Base-by-base conservation (phyloP, 2,329 filamentous ascomycete species). In the Didymella exigua region DNA sequence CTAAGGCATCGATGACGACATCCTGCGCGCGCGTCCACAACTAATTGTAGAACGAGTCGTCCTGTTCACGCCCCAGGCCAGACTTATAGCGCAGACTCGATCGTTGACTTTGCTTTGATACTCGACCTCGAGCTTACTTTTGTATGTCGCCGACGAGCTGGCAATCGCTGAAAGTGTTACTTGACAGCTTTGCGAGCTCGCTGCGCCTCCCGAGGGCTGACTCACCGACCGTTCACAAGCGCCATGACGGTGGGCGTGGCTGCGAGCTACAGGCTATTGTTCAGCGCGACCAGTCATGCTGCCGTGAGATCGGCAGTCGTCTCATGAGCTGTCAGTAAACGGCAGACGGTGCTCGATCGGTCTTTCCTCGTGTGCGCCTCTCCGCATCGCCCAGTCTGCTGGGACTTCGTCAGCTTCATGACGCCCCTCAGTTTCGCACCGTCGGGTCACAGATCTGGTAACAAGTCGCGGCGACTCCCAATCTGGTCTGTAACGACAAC, bases 311-410 rank as follows among this genome's bases (percentile, higher is more conserved):
- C 40, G 27, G 52, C 34, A 46, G 27, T 46, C 26, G 33, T n/a
- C 53, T 59, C 47, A 30, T 59, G 49, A 53, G 48, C 60, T 67
- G 61, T 65, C 61, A 65, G 52, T 54, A 49, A 63, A 65, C 60
- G 61, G 57, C 49, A 61, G 44, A 37, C 44, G 19, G 44, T 45
- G 56, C 60, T 62, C 55, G 58, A 56, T 33, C 49, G 58, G 56
- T 33, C 49, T 54, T 58, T 60, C 51, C 38, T 63, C 58, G 56
- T n/a, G n/a, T n/a, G n/a, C 54, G 40, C 41, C 60, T 67, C 69
- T 72, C 68, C 65, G 57, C 69, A 62, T 53, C 58, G 53, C 66
- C 69, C 68, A 63, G 36, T 54, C 54, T 52, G 52, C 58, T 61
- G 68, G 69, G 63, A 69, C 54, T 36, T 19, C 41, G 52, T 40